phyloP scores from a whole-genome alignment of 1,139 yeast genomes.

The Sugiyamaella xylanicola region DNA sequence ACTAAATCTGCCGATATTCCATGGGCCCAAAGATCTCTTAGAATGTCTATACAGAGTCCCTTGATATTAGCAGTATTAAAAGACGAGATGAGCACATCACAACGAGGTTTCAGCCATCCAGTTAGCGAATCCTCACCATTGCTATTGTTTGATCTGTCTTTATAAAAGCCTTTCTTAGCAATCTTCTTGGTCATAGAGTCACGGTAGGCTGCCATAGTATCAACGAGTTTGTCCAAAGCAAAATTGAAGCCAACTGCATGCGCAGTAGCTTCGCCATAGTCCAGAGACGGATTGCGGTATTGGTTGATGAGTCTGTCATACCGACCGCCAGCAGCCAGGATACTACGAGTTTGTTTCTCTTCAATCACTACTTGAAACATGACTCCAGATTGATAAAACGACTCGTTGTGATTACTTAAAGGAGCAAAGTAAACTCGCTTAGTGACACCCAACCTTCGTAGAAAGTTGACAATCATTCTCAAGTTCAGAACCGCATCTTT shows the following conservation, averaged over 20 bases:
- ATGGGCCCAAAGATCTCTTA: conserved; percentile 67
- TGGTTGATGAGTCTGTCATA: conserved; percentile 72
- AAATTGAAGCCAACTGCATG: conserved; percentile 86
- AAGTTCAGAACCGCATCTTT: conserved; percentile 66
- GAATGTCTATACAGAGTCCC: conserved; percentile 62
- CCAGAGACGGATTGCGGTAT: conserved; percentile 55
- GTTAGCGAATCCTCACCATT: conserved; percentile 33
- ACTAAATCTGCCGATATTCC: conserved; percentile 74
- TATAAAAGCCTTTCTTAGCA: conserved; percentile 27
- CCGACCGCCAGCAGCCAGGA: conserved; percentile 90
- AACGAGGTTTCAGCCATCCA: conserved; percentile 47
- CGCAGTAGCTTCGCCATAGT: conserved; percentile 47
- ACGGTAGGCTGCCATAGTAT: conserved; percentile 48
- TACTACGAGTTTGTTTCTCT: conserved; percentile 40
- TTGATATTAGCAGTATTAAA: conserved; percentile 51
- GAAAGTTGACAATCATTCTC: conserved; percentile 54
- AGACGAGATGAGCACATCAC: conserved; percentile 79
- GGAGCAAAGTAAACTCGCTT: conserved; percentile 60
- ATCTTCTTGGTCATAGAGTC: conserved; percentile 29
- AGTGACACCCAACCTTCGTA: conserved; percentile 62
- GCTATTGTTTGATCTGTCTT: conserved; percentile 20
- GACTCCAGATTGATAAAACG: conserved; percentile 74
- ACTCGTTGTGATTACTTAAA: conserved; percentile 75
- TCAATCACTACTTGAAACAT: conserved; percentile 87
- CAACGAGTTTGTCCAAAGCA: conserved; percentile 62